Conservation (phyloP, 2,329 filamentous ascomycete genomes). For the Colletotrichum melonis region DNA sequence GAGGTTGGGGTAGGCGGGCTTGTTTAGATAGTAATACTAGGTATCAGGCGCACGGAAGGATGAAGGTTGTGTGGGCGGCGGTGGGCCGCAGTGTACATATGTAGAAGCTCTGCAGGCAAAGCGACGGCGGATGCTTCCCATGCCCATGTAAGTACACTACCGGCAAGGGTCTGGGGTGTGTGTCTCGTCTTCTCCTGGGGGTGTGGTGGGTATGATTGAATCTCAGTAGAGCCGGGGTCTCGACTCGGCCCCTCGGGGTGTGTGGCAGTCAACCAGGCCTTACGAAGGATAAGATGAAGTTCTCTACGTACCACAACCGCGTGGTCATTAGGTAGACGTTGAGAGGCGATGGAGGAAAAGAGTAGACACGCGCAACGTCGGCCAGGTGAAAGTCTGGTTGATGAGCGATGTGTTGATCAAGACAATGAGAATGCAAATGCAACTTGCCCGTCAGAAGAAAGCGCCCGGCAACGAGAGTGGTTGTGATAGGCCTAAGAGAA, state of each 20-base stretch:
- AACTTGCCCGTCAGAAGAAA: neutral
- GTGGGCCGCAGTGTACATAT: constrained; percentile 36
- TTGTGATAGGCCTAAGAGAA: constrained; percentile 15
- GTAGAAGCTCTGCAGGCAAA: constrained; percentile 31
- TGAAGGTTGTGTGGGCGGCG: constrained; percentile 21
- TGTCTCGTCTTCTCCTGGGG: constrained; percentile 30
- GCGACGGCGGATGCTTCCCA: constrained; percentile 18
- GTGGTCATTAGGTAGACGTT: neutral
- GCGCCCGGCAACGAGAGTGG: constrained; percentile 5
- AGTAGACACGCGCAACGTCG: neutral
- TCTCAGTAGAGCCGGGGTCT: constrained; percentile 32
- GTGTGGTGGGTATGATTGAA: constrained; percentile 35
- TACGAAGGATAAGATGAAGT: constrained; percentile 30
- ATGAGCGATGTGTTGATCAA: neutral
- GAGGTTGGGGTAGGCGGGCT: constrained; percentile 34
- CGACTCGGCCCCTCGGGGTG: constrained; percentile 25
- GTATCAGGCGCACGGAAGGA: constrained; percentile 21
- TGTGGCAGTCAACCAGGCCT: constrained; percentile 24
- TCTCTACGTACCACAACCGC: neutral
- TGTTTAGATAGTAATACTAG: constrained; percentile 33
- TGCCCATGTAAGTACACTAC: constrained; percentile 35
- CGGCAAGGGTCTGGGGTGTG: constrained; percentile 35
- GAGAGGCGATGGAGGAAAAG: neutral
- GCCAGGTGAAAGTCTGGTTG: neutral
- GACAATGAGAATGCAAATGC: neutral